Conservation (phyloP, 2,329 filamentous ascomycete genomes). For the Botrytis byssoidea region DNA sequence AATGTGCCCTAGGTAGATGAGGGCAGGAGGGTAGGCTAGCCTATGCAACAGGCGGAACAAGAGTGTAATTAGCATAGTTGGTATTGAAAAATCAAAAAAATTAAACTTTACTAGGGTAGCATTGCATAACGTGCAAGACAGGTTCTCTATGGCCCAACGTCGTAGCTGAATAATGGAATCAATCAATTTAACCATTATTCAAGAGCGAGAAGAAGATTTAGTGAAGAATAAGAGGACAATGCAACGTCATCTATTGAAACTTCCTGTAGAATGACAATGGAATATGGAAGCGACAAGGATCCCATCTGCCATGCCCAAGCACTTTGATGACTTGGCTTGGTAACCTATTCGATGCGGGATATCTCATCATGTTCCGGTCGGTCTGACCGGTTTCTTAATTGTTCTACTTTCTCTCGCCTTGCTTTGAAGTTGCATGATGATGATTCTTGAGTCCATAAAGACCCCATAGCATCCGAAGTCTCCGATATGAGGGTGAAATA, state of each 20-base stretch:
- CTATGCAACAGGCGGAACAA: neutral
- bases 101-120: neutral
- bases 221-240: neutral
- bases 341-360: neutral
- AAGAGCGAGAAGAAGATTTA: neutral
- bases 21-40: neutral
- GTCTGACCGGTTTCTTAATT: neutral
- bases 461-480: neutral
- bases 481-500: conserved; percentile 18
- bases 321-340: neutral
- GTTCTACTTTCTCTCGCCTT: neutral
- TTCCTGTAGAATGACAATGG: neutral
- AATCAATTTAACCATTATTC: neutral
- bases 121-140: neutral
- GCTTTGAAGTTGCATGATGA: conserved; percentile 1
- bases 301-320: neutral
- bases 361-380: conserved; percentile 7
- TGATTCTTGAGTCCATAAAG: neutral
- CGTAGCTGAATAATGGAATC: neutral
- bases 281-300: neutral
- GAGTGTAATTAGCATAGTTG: neutral
- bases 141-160: neutral
- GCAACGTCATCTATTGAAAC: neutral
- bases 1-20: neutral
- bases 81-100: neutral